A percentile compares a stretch with the other conserved stretches of the same genome.
Evolutionary conservation across 2,329 filamentous ascomycete species (phyloP).

Genomic region (Venturia pyrina): DNA sequence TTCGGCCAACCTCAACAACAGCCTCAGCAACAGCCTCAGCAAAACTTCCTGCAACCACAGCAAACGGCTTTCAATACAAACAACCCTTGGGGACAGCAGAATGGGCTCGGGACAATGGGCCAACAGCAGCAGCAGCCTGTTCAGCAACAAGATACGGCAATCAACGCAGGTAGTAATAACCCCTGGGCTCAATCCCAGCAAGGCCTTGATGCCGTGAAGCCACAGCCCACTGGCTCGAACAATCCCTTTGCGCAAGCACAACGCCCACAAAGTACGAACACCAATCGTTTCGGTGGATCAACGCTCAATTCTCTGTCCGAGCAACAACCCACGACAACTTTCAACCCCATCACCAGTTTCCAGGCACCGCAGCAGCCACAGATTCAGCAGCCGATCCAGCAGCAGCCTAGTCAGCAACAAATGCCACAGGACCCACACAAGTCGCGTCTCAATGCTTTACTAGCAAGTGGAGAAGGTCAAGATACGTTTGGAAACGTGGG

Average conservation of each 20-base stretch:
- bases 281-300: constrained; percentile 48
- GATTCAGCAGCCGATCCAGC: constrained; percentile 27
- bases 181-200: constrained; percentile 61
- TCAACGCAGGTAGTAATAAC: constrained; percentile 81
- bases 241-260: constrained; percentile 81
- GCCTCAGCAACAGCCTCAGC: constrained; percentile 28
- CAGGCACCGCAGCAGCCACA: constrained; percentile 31
- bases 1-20: constrained; percentile 28
- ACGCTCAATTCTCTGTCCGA: constrained; percentile 69
- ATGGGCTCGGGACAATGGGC: constrained; percentile 18
- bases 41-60: constrained; percentile 44
- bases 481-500: constrained; percentile 98
- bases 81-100: constrained; percentile 52
- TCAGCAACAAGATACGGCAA: constrained; percentile 47
- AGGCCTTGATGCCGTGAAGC: constrained; percentile 56
- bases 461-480: constrained; percentile 81
- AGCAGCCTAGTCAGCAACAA: constrained; percentile 34
- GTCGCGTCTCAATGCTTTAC: constrained; percentile 73
- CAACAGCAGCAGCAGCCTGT: constrained; percentile 41
- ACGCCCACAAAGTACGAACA: constrained; percentile 48
- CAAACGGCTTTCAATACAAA: constrained; percentile 42
- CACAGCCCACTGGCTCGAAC: constrained; percentile 88
- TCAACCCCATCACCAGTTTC: constrained; percentile 45
- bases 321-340: constrained; percentile 64
- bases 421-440: constrained; percentile 46